phyloP scores from a whole-genome alignment of 495 filamentous ascomycete species.

The Amniculicola lignicola region DNA sequence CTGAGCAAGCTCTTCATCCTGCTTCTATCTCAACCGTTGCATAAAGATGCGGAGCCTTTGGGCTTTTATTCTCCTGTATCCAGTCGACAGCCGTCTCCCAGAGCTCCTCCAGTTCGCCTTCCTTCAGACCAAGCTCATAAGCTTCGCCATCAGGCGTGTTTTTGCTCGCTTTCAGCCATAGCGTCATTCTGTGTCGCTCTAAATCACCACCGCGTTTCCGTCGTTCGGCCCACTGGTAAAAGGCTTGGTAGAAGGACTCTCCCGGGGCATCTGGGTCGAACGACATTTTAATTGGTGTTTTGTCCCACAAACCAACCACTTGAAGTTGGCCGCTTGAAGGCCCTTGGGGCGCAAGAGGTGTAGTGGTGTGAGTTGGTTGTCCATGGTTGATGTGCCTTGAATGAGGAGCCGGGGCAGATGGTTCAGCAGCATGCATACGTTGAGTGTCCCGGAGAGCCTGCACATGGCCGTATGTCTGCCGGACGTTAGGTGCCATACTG shows the following conservation, averaged over 20 bases:
- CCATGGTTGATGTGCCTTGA: background rate
- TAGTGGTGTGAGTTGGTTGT: conserved; percentile 1
- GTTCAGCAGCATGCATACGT: background rate
- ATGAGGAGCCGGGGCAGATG: background rate
- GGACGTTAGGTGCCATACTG: background rate
- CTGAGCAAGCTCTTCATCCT: conserved; percentile 1
- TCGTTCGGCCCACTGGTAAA: conserved; percentile 6
- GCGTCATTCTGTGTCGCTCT: conserved; percentile 5
- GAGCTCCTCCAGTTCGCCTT: conserved; percentile 5
- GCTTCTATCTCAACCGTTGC: conserved; percentile 1
- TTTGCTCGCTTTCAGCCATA: conserved; percentile 5
- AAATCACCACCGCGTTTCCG: conserved; percentile 3
- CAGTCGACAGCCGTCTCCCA: conserved; percentile 4
- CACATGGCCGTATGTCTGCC: background rate
- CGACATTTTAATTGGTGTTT: conserved; percentile 8
- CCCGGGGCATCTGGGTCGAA: conserved; percentile 8
- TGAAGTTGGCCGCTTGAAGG: conserved; percentile 1
- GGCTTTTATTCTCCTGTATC: conserved; percentile 6
- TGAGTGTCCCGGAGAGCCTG: background rate
- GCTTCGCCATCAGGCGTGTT: conserved; percentile 3
- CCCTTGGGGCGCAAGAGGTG: conserved; percentile 2
- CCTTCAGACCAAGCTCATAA: background rate
- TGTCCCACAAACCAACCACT: conserved; percentile 1
- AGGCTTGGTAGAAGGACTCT: conserved; percentile 11
- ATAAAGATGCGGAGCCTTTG: conserved; percentile 9